Percentiles rank a stretch among this genome's conserved stretches.
phyloP scores from a whole-genome alignment of 2,329 filamentous ascomycete genomes.

The Botryotinia convoluta region DNA sequence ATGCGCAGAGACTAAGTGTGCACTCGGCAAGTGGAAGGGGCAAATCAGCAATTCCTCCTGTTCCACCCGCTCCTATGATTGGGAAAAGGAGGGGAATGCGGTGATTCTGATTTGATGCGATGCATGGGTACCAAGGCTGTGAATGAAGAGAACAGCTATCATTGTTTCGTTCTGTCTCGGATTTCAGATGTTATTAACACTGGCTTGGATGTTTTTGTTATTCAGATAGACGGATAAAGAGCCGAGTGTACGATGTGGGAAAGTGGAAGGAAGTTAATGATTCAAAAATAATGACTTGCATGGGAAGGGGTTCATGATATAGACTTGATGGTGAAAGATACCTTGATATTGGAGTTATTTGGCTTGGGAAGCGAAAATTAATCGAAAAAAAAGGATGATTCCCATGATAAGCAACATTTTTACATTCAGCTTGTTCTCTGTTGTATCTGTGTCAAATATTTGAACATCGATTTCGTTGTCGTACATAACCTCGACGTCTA shows the following conservation, averaged over 20 bases:
- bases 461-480: neutral
- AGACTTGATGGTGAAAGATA: neutral
- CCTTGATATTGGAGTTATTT: neutral
- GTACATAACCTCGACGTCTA: neutral
- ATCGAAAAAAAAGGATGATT: neutral
- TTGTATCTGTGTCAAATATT: neutral
- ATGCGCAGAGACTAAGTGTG: neutral
- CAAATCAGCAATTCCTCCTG: neutral
- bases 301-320: neutral
- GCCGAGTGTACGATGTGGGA: neutral
- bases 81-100: neutral
- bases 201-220: neutral
- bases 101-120: neutral
- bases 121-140: neutral
- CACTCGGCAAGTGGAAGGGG: neutral
- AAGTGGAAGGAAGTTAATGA: neutral
- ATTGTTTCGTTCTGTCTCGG: neutral
- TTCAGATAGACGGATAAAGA: neutral
- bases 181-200: neutral
- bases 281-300: neutral
- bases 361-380: no score
- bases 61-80: neutral
- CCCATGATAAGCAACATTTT: neutral
- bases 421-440: neutral
- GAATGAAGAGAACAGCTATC: neutral